phyloP scores from a whole-genome alignment of 805 yeast genomes.

The Scheffersomyces ergatensis region DNA sequence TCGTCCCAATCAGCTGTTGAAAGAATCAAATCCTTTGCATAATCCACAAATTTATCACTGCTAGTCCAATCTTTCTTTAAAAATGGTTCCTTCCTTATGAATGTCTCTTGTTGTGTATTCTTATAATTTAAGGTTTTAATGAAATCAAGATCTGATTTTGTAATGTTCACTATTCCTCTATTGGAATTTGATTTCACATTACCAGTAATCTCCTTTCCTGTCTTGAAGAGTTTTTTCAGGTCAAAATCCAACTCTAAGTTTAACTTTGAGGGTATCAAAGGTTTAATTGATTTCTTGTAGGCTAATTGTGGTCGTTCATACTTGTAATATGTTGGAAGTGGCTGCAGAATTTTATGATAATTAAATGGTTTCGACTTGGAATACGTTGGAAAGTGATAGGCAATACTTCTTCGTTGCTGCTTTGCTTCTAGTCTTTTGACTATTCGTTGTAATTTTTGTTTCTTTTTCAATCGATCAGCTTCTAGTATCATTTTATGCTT shows the following conservation, averaged over 20 bases:
- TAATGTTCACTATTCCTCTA: constrained; percentile 16
- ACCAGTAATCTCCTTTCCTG: constrained; percentile 8
- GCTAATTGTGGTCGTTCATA: constrained; percentile 52
- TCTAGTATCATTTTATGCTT: constrained; percentile 17
- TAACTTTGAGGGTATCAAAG: constrained; percentile 58
- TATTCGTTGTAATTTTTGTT: constrained; percentile 22
- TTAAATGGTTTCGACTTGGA: constrained; percentile 52
- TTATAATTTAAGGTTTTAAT: constrained; percentile 24
- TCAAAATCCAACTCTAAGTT: constrained; percentile 64
- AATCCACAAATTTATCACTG: constrained; percentile 38
- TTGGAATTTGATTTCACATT: background rate
- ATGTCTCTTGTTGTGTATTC: constrained; percentile 7
- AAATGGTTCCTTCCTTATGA: constrained; percentile 26
- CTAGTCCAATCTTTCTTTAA: constrained; percentile 30
- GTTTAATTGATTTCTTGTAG: constrained; percentile 24
- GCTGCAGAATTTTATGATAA: constrained; percentile 64
- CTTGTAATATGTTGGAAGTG: constrained; percentile 53
- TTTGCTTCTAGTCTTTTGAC: constrained; percentile 29
- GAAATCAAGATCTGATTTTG: constrained; percentile 29
- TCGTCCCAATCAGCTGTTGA: constrained; percentile 82
- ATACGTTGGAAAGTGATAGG: constrained; percentile 63
- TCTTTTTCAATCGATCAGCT: constrained; percentile 21
- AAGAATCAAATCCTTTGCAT: constrained; percentile 54
- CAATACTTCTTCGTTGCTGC: constrained; percentile 27
- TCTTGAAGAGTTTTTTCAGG: constrained; percentile 51